Base-by-base conservation (phyloP, 2,329 filamentous ascomycete genomes). In the Fusarium sp. region DNA sequence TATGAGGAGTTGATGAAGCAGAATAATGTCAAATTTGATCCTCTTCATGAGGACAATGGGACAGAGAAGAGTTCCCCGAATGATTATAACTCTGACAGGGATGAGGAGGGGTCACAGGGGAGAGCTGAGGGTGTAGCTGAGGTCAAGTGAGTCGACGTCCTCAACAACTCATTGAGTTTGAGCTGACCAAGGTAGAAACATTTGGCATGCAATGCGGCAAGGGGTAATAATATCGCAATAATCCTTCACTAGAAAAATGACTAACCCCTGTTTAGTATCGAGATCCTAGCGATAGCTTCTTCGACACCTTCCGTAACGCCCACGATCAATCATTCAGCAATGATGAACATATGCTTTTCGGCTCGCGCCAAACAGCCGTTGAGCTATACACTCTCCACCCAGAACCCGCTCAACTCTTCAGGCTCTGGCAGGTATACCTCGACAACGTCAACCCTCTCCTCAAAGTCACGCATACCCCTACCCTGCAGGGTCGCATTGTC, bases 401-500 rank as follows among this genome's bases (percentile, higher is more conserved):
- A 0, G 76, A 82, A 0, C 82, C 83, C 0, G 80, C 82, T 3
- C 81, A 85, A 0, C 85, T 87, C 12, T 86, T 88, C 65, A 78
- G 81, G 30, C 79, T 89, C 2, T 91, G 89, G 89, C 88, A 91
- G 75, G 80, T 86, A 1, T 91, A 88, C 70, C 79, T 91, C 1
- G 85, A 90, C 34, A 89, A 89, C 45, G 85, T 91, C 57, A 84
- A 91, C 70, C 89, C 89, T 0, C 72, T 91, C 6, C 79, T 90
- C n/a, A 90, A 89, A 59, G 82, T 91, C 41, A 87, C 87, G 0
- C 89, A 91, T 72, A 84, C 85, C 0, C 89, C 89, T 0, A 89
- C 79, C 4, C 75, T 91, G 0, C 89, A 91, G 68, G 73, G 77
- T 3, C 84, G 83, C 7, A 85, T 91, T 10, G 83, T 90, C 18